Evolutionary conservation across 2,329 filamentous ascomycete species (phyloP).

Genomic region (Macrophomina tecta): DNA sequence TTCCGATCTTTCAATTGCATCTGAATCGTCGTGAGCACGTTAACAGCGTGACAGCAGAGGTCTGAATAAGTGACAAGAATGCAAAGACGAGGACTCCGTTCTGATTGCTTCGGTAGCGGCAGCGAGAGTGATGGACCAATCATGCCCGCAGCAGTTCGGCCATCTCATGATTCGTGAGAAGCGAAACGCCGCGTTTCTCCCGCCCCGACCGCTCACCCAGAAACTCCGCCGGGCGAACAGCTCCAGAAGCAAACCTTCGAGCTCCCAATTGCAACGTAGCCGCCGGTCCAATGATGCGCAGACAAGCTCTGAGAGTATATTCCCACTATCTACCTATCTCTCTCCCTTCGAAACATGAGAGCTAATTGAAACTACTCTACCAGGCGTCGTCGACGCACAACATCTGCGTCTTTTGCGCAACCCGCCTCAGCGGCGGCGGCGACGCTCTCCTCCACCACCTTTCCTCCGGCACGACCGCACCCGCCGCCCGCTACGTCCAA

Average conservation of each 20-base stretch:
- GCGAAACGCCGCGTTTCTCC: neutral
- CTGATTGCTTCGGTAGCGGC: no score
- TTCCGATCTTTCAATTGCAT: no score
- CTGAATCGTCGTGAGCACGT: no score
- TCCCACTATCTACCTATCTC: neutral
- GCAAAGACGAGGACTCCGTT: no score
- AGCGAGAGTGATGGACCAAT: neutral
- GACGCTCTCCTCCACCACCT: slow-evolving; percentile 26
- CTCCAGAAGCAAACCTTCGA: neutral
- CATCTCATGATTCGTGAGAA: slow-evolving; percentile 16
- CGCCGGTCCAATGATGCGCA: slow-evolving; percentile 19
- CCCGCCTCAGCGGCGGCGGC: slow-evolving; percentile 37
- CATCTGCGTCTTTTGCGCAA: slow-evolving; percentile 48
- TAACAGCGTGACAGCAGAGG: no score
- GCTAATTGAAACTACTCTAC: neutral
- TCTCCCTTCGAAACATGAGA: neutral
- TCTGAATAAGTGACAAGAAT: no score
- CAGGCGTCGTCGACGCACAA: slow-evolving; percentile 44
- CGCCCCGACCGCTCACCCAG: neutral
- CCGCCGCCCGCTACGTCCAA: slow-evolving; percentile 34
- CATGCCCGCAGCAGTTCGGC: neutral
- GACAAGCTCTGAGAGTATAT: slow-evolving; percentile 15
- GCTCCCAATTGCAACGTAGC: neutral
- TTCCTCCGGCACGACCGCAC: slow-evolving; percentile 10
- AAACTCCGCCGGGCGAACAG: neutral